Conservation (phyloP, 192 early-diverging fungal species). For the Phycomyces nitens region DNA sequence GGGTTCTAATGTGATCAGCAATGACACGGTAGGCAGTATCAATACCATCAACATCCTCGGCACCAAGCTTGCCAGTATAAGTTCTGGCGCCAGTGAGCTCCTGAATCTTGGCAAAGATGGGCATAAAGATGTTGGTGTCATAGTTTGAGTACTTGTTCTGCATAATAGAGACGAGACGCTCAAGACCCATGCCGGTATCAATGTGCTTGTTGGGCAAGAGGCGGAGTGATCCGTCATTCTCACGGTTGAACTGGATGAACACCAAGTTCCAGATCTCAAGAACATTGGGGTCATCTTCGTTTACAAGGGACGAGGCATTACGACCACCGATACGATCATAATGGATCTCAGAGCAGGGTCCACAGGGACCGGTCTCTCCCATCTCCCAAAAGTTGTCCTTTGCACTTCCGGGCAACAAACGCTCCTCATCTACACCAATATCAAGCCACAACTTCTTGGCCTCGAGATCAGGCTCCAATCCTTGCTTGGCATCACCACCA, state of each 20-base stretch:
- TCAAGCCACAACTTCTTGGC: slow-evolving; percentile 90
- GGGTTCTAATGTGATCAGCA: slow-evolving; percentile 95
- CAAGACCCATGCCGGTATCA: slow-evolving; percentile 96
- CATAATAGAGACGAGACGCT: slow-evolving; percentile 91
- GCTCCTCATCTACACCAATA: slow-evolving; percentile 78
- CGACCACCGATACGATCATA: slow-evolving; percentile 96
- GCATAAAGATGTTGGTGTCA: slow-evolving; percentile 91
- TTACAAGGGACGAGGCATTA: slow-evolving; percentile 84
- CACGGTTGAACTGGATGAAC: slow-evolving; percentile 99
- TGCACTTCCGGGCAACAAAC: slow-evolving; percentile 79
- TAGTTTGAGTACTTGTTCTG: slow-evolving; percentile 97
- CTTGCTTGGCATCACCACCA: slow-evolving; percentile 80
- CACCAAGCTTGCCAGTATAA: slow-evolving; percentile 86
- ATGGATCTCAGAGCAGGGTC: slow-evolving; percentile 97
- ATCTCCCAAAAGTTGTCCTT: slow-evolving; percentile 99
- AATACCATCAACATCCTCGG: slow-evolving; percentile 88
- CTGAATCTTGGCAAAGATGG: slow-evolving; percentile 81
- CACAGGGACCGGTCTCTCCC: slow-evolving; percentile 96
- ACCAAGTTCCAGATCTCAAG: slow-evolving; percentile 99
- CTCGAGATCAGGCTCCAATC: slow-evolving; percentile 82
- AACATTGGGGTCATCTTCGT: slow-evolving; percentile 96
- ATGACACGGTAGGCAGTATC: slow-evolving; percentile 98
- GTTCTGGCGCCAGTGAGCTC: slow-evolving; percentile 78
- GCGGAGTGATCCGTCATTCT: slow-evolving; percentile 80
- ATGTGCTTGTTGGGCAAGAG: slow-evolving; percentile 94